Evolutionary conservation across 2,329 filamentous ascomycete genomes (phyloP).

Genomic region (Aspergillus clavatus): DNA sequence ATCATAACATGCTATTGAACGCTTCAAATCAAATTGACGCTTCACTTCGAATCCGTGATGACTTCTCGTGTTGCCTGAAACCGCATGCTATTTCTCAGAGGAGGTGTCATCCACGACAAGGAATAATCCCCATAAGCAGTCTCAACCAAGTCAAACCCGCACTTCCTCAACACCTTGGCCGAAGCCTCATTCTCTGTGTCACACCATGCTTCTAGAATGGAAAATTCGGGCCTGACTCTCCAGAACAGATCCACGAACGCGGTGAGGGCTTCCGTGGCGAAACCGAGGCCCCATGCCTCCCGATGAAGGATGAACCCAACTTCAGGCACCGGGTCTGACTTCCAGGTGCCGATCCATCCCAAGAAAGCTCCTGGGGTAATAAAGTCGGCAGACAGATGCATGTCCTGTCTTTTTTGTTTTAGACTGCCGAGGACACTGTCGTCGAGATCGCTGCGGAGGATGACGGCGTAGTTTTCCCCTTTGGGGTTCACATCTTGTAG

Average conservation of each 20-base stretch:
- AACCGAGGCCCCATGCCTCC: slow-evolving; percentile 12
- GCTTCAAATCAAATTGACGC: no score
- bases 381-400: neutral
- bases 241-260: slow-evolving; percentile 10
- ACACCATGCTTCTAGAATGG: slow-evolving; percentile 3
- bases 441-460: slow-evolving; percentile 8
- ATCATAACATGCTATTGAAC: no score
- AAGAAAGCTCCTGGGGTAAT: slow-evolving; percentile 8
- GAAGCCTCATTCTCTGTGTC: neutral
- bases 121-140: neutral
- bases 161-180: neutral
- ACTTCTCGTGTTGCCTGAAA: no score
- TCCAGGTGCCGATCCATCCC: slow-evolving; percentile 13
- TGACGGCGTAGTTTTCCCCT: slow-evolving; percentile 14
- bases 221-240: slow-evolving; percentile 2
- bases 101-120: neutral
- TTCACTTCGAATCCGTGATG: no score
- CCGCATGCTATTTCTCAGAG: neutral
- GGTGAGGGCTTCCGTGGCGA: slow-evolving; percentile 14
- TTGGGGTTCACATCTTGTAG: slow-evolving; percentile 5
- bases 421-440: neutral
- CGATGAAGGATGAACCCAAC: slow-evolving; percentile 14
- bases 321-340: slow-evolving; percentile 7
- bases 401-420: neutral
- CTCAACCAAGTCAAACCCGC: neutral